Evolutionary conservation across 2,329 filamentous ascomycete species (phyloP).

Genomic region (Cyphellophora europaea): DNA sequence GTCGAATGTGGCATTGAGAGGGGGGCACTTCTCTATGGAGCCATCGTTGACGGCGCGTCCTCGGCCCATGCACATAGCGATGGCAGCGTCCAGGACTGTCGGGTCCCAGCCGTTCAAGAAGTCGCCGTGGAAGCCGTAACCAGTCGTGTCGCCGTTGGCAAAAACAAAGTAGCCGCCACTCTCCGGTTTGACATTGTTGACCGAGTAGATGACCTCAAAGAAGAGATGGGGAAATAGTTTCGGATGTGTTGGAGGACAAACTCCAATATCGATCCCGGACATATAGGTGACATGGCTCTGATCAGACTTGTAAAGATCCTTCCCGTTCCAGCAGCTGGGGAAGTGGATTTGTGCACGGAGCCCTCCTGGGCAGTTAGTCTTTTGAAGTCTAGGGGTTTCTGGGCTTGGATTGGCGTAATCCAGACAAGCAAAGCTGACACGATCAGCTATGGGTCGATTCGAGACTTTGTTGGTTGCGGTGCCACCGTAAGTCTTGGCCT

Average conservation of each 20-base stretch:
- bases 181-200: constrained; percentile 26
- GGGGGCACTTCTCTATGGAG: constrained; percentile 12
- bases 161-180: constrained; percentile 62
- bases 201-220: constrained; percentile 60
- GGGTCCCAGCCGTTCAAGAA: constrained; percentile 72
- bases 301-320: constrained; percentile 44
- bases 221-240: constrained; percentile 65
- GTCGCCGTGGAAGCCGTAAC: constrained; percentile 68
- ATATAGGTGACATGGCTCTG: constrained; percentile 70
- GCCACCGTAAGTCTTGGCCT: constrained; percentile 23
- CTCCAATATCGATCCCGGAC: constrained; percentile 63
- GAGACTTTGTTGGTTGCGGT: constrained; percentile 63
- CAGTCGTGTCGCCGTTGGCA: constrained; percentile 67
- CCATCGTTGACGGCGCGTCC: constrained; percentile 28
- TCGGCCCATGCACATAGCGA: constrained; percentile 58
- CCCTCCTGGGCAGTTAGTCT: constrained; percentile 67
- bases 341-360: constrained; percentile 78
- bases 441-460: constrained; percentile 54
- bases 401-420: constrained; percentile 55
- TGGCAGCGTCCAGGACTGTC: constrained; percentile 57
- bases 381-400: constrained; percentile 68
- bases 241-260: constrained; percentile 61
- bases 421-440: constrained; percentile 82
- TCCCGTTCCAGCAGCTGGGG: constrained; percentile 79
- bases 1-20: constrained; percentile 12